These are phyloP conservation scores for Beta corolliflora DNA, from an alignment of 179 eudicot genomes.

Conservation along the genomic window DNA sequence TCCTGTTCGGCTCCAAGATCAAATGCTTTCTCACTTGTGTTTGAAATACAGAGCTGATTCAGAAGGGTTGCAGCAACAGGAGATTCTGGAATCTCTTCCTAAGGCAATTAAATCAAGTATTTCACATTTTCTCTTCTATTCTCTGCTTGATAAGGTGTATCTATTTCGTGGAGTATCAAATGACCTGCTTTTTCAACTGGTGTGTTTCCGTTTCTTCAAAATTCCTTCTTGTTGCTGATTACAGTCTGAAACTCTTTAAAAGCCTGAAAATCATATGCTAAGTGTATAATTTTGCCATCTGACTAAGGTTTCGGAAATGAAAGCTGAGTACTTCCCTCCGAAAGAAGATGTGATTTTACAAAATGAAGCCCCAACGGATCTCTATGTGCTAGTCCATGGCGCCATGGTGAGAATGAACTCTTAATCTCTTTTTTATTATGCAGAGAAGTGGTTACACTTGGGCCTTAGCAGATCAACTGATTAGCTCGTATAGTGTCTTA, in stretches of 20 bases:
- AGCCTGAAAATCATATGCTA: too few species aligned
- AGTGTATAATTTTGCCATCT: background rate
- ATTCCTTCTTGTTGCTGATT: background rate
- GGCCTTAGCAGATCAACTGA: too few species aligned
- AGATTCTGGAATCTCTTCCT: conserved; percentile 67
- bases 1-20: conserved; percentile 68
- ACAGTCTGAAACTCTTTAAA: background rate
- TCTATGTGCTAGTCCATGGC: conserved; percentile 73
- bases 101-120: conserved; percentile 80
- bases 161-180: conserved; percentile 71
- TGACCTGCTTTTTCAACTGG: conserved; percentile 83
- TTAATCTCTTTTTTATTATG: too few species aligned
- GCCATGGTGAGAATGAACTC: conserved; percentile 55
- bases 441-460: background rate
- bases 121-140: conserved; percentile 59
- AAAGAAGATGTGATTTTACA: conserved; percentile 77
- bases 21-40: conserved; percentile 79
- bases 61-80: conserved; percentile 83
- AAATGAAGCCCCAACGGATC: conserved; percentile 81
- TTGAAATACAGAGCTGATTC: conserved; percentile 71
- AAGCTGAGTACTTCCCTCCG: conserved; percentile 82
- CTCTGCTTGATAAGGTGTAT: conserved; percentile 67
- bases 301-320: conserved; percentile 74
- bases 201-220: conserved; percentile 18
- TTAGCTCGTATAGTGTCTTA: too few species aligned